Evolutionary conservation across 805 yeast species (phyloP).

Genomic region (Nakazawaea populi): DNA sequence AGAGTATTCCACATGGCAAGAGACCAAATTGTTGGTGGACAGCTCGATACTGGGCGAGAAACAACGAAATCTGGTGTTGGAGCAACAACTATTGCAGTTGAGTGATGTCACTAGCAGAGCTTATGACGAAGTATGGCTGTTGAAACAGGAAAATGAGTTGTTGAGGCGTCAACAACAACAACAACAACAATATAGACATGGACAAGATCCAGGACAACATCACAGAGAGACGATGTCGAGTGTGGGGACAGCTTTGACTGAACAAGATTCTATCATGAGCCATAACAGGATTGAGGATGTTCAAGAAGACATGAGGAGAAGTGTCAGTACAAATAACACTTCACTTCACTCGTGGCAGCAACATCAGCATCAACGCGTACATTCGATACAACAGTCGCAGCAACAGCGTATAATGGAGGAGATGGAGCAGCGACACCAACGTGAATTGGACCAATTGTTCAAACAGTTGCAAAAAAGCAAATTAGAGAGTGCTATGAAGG

Average conservation of each 20-base stretch:
- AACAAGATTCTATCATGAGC: background rate
- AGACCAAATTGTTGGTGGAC: slow-evolving; percentile 5
- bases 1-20: background rate
- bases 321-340: background rate
- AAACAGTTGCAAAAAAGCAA: too few species aligned
- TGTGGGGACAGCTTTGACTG: background rate
- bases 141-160: background rate
- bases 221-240: background rate
- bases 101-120: slow-evolving; percentile 1
- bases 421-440: too few species aligned
- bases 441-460: too few species aligned
- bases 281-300: background rate
- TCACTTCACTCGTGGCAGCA: background rate
- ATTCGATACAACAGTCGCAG: background rate
- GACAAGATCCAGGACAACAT: too few species aligned
- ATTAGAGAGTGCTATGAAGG: too few species aligned
- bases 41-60: background rate
- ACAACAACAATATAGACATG: background rate
- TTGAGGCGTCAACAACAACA: background rate
- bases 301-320: background rate
- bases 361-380: background rate
- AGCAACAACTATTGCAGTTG: slow-evolving; percentile 4
- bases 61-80: slow-evolving; percentile 2
- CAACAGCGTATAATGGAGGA: background rate
- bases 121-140: slow-evolving; percentile 1